phyloP scores from a whole-genome alignment of 768 basidiomycete species.

The Lepiota venenata region DNA sequence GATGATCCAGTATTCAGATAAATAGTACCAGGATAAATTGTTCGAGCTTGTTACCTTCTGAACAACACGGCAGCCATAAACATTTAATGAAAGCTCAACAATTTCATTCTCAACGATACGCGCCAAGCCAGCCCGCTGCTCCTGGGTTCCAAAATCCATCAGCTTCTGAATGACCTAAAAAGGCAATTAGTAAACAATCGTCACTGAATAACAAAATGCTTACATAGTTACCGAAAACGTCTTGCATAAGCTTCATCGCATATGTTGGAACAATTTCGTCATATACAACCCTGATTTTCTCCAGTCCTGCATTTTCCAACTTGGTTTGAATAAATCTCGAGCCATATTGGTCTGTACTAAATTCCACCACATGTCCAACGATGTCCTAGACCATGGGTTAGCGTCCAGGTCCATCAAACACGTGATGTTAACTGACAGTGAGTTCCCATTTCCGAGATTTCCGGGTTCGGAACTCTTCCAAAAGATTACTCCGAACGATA shows the following conservation, averaged over 20 bases:
- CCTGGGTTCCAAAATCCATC: constrained; percentile 14
- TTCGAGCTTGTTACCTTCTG: constrained; percentile 64
- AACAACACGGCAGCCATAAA: constrained; percentile 96
- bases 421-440: constrained; percentile 41
- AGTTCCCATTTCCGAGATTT: constrained; percentile 82
- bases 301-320: constrained; percentile 49
- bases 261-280: constrained; percentile 84
- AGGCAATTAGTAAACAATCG: background rate
- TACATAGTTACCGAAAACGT: constrained; percentile 97
- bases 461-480: constrained; percentile 85
- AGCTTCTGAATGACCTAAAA: constrained; percentile 10
- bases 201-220: constrained; percentile 24
- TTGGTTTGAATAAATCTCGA: constrained; percentile 96
- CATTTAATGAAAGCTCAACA: constrained; percentile 75
- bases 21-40: background rate
- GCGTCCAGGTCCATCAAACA: background rate
- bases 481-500: constrained; percentile 25
- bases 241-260: constrained; percentile 74
- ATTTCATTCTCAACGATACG: constrained; percentile 76
- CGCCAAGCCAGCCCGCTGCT: constrained; percentile 69
- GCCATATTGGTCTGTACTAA: constrained; percentile 93
- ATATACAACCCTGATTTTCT: constrained; percentile 57
- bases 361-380: constrained; percentile 81
- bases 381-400: constrained; percentile 60
- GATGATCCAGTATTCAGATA: constrained; percentile 12